Conservation (phyloP, 179 eudicot genomes). For the Carnegiea gigantea region DNA sequence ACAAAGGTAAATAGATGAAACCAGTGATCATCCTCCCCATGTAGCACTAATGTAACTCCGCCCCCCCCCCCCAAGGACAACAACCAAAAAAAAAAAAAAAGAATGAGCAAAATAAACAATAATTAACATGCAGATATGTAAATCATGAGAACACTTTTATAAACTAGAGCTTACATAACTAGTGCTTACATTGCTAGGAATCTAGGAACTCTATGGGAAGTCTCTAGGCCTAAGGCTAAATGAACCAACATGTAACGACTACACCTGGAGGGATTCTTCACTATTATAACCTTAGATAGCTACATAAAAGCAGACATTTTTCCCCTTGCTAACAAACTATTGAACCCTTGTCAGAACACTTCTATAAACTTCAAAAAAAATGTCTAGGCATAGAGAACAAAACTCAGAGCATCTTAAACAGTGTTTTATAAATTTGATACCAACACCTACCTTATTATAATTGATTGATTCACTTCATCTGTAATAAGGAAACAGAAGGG, state of each 20-base stretch:
- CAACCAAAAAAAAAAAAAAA: too few species aligned
- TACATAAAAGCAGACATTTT: neutral
- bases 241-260: neutral
- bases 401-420: neutral
- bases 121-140: too few species aligned
- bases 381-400: slow-evolving; percentile 1
- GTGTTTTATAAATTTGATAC: slow-evolving; percentile 6
- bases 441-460: slow-evolving; percentile 81
- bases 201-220: too few species aligned
- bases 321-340: neutral
- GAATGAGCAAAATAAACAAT: too few species aligned
- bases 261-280: neutral
- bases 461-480: slow-evolving; percentile 99
- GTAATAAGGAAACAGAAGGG: slow-evolving; percentile 29
- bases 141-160: too few species aligned
- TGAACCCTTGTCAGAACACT: neutral
- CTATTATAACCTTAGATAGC: neutral
- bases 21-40: neutral
- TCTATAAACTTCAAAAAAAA: neutral
- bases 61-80: too few species aligned
- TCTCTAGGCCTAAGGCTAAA: neutral
- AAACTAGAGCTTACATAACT: too few species aligned
- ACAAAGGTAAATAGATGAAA: neutral
- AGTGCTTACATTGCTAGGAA: too few species aligned
- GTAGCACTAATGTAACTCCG: neutral